A percentile compares a stretch with the other conserved stretches of the same genome.
Evolutionary conservation across 495 filamentous ascomycete genomes (phyloP).

Genomic region (Hypoxylon lienhwacheense): DNA sequence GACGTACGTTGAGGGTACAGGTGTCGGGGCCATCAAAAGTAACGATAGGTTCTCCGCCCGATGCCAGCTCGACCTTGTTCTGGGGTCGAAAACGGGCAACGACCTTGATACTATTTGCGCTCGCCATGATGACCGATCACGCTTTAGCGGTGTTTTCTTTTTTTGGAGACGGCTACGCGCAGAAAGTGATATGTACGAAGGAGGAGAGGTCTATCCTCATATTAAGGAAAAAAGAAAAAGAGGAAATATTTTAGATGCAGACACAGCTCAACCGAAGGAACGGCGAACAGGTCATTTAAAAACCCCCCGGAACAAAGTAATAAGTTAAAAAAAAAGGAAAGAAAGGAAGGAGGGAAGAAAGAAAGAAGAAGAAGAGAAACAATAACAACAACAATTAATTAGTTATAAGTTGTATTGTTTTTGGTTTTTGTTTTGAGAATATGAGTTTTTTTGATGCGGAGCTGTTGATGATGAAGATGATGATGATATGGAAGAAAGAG

Average conservation of each 20-base stretch:
- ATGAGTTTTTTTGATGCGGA: neutral
- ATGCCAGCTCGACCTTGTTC: conserved; percentile 87
- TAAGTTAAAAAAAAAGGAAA: neutral
- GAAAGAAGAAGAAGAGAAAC: too few species aligned
- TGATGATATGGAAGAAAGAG: too few species aligned
- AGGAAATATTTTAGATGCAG: conserved; percentile 5
- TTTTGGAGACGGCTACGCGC: conserved; percentile 43
- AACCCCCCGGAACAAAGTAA: too few species aligned
- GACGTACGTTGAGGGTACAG: conserved; percentile 78
- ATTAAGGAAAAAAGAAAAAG: conserved; percentile 27
- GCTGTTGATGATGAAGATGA: conserved; percentile 7
- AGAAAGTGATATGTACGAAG: conserved; percentile 28
- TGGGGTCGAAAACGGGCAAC: conserved; percentile 97
- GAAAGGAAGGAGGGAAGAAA: too few species aligned
- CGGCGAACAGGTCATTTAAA: conserved; percentile 40
- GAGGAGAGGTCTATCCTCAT: conserved; percentile 34
- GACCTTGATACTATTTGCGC: conserved; percentile 69
- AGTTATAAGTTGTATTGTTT: conserved; percentile 11
- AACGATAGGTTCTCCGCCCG: conserved; percentile 89
- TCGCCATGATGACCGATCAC: conserved; percentile 53
- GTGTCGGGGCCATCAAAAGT: conserved; percentile 86
- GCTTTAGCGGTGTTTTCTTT: too few species aligned
- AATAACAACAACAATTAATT: too few species aligned
- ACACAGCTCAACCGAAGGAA: conserved; percentile 37
- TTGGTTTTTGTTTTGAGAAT: conserved; percentile 1